phyloP scores from a whole-genome alignment of 2,329 filamentous ascomycete species.

The Didymosphaeria variabile region DNA sequence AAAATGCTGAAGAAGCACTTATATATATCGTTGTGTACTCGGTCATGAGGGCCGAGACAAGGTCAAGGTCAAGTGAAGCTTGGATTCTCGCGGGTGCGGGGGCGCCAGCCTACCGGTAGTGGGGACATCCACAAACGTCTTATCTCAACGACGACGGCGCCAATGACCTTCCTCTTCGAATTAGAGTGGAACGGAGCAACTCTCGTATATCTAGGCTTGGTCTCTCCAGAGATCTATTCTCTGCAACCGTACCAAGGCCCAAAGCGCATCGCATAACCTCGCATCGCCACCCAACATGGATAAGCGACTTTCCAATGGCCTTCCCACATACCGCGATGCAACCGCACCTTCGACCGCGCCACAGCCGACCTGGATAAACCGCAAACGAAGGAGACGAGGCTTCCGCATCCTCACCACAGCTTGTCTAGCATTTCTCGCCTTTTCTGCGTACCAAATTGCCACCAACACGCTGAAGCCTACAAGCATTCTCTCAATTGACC shows the following conservation, averaged over 20 bases:
- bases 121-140: constrained; percentile 6
- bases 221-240: neutral
- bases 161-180: neutral
- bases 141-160: constrained; percentile 1
- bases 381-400: constrained; percentile 25
- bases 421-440: constrained; percentile 32
- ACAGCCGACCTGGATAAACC: constrained; percentile 22
- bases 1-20: neutral
- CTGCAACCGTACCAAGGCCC: neutral
- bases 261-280: neutral
- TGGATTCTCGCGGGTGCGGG: constrained; percentile 11
- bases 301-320: constrained; percentile 24
- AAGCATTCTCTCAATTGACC: constrained; percentile 59
- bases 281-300: constrained; percentile 23
- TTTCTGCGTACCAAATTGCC: constrained; percentile 26
- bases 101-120: constrained; percentile 11
- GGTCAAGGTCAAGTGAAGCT: neutral
- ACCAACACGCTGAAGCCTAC: constrained; percentile 25
- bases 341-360: constrained; percentile 19
- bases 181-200: neutral
- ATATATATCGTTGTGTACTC: neutral
- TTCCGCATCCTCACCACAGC: constrained; percentile 29
- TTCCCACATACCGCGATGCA: constrained; percentile 37
- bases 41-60: neutral
- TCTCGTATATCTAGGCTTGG: neutral